These are phyloP conservation scores for Coniochaeta pulveracea DNA, from an alignment of 2,329 filamentous ascomycete genomes.

Conservation along the genomic window DNA sequence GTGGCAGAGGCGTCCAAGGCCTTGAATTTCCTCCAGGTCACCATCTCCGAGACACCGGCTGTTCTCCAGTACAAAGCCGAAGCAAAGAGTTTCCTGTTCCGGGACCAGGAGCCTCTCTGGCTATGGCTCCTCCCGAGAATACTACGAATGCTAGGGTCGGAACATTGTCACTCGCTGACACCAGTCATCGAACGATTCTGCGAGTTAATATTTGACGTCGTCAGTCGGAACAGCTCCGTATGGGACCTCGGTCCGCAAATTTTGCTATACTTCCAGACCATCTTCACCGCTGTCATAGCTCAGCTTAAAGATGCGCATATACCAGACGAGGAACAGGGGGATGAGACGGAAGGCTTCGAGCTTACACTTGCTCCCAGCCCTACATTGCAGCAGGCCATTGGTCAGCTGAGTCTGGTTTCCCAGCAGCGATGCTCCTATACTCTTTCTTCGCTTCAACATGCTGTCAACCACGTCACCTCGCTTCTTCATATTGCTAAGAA, in stretches of 20 bases:
- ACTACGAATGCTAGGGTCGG: constrained; percentile 43
- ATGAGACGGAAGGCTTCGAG: too few species aligned
- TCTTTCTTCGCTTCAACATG: not conserved
- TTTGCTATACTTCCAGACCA: constrained; percentile 37
- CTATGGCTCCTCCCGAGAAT: constrained; percentile 51
- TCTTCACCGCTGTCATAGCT: constrained; percentile 15
- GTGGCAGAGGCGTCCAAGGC: constrained; percentile 56
- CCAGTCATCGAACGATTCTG: constrained; percentile 42
- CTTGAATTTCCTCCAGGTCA: constrained; percentile 64
- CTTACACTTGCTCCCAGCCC: too few species aligned
- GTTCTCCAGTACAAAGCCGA: constrained; percentile 43
- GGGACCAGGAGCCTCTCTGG: constrained; percentile 52
- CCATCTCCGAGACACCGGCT: constrained; percentile 62
- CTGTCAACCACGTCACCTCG: not conserved
- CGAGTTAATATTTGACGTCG: constrained; percentile 31
- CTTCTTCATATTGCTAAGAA: not conserved
- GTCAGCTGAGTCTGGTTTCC: not conserved
- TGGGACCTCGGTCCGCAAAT: constrained; percentile 35
- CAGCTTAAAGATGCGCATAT: not conserved
- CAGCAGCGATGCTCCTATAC: constrained; percentile 1
- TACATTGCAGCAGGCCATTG: too few species aligned
- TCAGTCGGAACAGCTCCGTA: constrained; percentile 29
- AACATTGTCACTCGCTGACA: constrained; percentile 32
- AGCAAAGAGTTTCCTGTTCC: constrained; percentile 31
- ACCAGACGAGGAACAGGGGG: not conserved